Evolutionary conservation across 2,329 filamentous ascomycete species (phyloP).

Genomic region (Ophiosphaerella herpotricha): DNA sequence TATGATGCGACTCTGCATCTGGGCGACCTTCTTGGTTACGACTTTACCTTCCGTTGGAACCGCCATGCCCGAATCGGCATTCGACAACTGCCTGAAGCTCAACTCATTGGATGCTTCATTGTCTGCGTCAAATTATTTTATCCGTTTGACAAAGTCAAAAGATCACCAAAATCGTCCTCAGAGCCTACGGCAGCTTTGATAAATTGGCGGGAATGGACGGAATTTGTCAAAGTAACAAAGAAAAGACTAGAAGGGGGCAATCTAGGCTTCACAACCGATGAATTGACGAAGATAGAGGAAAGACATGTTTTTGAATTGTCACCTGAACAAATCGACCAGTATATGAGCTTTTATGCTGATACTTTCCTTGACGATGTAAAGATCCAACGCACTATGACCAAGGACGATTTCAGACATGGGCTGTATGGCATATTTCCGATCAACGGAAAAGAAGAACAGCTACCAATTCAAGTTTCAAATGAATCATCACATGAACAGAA

Average conservation of each 20-base stretch:
- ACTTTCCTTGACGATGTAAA: conserved; percentile 61
- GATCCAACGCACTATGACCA: conserved; percentile 37
- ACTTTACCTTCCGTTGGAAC: conserved; percentile 61
- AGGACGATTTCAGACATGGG: conserved; percentile 47
- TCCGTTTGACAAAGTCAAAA: conserved; percentile 67
- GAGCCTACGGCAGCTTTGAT: conserved; percentile 66
- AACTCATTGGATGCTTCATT: conserved; percentile 71
- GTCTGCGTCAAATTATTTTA: conserved; percentile 79
- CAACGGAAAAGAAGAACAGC: conserved; percentile 5
- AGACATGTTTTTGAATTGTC: conserved; percentile 67
- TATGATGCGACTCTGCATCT: conserved; percentile 65
- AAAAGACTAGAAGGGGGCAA: conserved; percentile 5
- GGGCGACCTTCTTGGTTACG: conserved; percentile 55
- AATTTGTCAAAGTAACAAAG: conserved; percentile 15
- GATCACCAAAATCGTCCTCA: conserved; percentile 55
- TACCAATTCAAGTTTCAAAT: conserved; percentile 14
- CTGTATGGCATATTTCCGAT: conserved; percentile 52
- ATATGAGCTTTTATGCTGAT: conserved; percentile 75
- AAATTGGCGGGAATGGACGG: conserved; percentile 73
- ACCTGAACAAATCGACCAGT: conserved; percentile 68
- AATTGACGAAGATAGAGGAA: conserved; percentile 61
- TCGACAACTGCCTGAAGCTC: conserved; percentile 66
- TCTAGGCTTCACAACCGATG: conserved; percentile 43
- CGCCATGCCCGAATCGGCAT: conserved; percentile 24
- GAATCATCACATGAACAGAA: conserved; percentile 34